Evolutionary conservation across 495 filamentous ascomycete genomes (phyloP), one percentile per base, ranked within the genome.

Genomic region (Lineolata rhizophorae): DNA sequence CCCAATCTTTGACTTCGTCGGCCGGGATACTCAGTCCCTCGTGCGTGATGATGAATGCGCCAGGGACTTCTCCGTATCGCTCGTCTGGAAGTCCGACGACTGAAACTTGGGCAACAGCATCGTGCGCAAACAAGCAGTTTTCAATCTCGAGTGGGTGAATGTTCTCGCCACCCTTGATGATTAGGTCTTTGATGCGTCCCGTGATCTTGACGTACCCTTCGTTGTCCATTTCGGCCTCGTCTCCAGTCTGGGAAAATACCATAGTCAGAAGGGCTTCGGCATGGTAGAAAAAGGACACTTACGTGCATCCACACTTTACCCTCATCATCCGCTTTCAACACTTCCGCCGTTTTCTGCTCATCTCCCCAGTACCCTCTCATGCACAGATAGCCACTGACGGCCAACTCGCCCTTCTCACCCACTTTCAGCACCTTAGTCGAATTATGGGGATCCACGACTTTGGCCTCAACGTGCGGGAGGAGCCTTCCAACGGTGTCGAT

Each of bases 91-190:
- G 53, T 0, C 84, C 87, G 0, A 91, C 80, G 1, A 85, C 76
- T 35, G 72, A 78, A 4, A 65, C 78, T 41, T 94, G 81, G 14
- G 57, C 49, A 2, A 97, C 56, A 0, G 50, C 53, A 13, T 67
- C 58, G 39, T 82, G 69, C 18, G 64, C 65, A 26, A 87, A 66
- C n/a, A 97, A 62, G 38, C 72, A 84, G 47, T 87, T 84, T 52
- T 97, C 87, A 17, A 94, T 64, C 50, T 97, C 87, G 2, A 94
- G 60, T 2, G 87, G 87, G 47, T 93, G 81, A 42, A 97, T 93
- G 44, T 97, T 97, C 50, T 94, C 87, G 2, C 87, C 85, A 12
- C 79, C 87, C 17, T 76, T 64, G 43, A 97, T 94, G 34, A 97
- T 82, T 35, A 94, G 48, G 46, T 97, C 87, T 54, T 94, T 94